Conservation (phyloP, 176 grass and related monocot species). For the Avena atlantica region DNA sequence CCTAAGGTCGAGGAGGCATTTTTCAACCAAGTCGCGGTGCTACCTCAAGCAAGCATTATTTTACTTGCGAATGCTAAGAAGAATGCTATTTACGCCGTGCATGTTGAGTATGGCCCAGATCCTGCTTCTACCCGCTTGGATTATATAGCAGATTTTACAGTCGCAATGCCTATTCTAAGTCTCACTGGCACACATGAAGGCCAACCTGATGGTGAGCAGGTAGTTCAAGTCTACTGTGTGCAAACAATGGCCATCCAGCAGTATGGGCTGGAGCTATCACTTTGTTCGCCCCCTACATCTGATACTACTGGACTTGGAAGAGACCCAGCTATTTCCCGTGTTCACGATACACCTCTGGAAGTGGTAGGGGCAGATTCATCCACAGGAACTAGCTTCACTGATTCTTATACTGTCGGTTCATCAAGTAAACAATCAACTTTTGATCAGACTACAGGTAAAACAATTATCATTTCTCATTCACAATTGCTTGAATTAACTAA, state of each 20-base stretch:
- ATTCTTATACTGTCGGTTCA: constrained; percentile 48
- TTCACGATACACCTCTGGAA: constrained; percentile 50
- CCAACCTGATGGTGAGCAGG: constrained; percentile 74
- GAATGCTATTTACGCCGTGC: constrained; percentile 95
- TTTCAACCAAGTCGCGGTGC: constrained; percentile 88
- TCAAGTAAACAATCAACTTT: constrained; percentile 46
- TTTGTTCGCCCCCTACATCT: constrained; percentile 80
- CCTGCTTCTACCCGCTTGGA: constrained; percentile 90
- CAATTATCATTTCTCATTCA: constrained; percentile 21
- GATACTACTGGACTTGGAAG: constrained; percentile 63
- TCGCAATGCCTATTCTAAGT: constrained; percentile 97
- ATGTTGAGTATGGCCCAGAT: constrained; percentile 82
- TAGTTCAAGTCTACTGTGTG: constrained; percentile 96
- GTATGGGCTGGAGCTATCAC: constrained; percentile 88
- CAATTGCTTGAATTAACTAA: constrained; percentile 42
- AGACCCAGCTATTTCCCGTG: constrained; percentile 62
- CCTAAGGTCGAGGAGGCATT: constrained; percentile 78
- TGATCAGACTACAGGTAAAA: constrained; percentile 46
- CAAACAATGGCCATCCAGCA: constrained; percentile 99
- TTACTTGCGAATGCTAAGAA: constrained; percentile 99
- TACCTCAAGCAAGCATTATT: constrained; percentile 91
- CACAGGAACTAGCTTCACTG: constrained; percentile 42
- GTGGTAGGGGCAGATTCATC: constrained; percentile 46
- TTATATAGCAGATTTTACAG: constrained; percentile 97
- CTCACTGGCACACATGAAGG: constrained; percentile 79